Evolutionary conservation across 2,329 filamentous ascomycete species (phyloP).

Genomic region (Aspergillus novoparasiticus): DNA sequence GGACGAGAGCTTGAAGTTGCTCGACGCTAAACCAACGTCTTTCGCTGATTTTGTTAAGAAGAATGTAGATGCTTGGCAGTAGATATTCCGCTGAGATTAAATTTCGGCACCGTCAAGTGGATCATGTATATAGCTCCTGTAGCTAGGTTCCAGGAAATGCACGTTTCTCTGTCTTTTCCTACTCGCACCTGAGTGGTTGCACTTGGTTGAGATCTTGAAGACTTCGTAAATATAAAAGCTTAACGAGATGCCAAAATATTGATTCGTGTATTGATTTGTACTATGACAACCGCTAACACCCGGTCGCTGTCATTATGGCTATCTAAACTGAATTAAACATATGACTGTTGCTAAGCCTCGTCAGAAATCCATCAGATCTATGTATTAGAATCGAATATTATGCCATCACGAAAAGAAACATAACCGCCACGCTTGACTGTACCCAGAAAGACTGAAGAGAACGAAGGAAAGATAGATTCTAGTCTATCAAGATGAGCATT

Average conservation of each 20-base stretch:
- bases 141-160: background rate
- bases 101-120: background rate
- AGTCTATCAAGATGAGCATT: constrained; percentile 41
- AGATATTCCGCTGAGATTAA: background rate
- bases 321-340: background rate
- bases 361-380: background rate
- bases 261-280: background rate
- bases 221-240: background rate
- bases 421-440: background rate
- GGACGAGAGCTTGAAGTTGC: constrained; percentile 4
- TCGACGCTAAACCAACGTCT: background rate
- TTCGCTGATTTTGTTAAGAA: constrained; percentile 1
- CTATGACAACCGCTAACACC: background rate
- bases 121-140: background rate
- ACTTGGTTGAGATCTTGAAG: background rate
- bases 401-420: background rate
- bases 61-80: background rate
- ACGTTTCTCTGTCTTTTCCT: background rate
- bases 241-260: background rate
- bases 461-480: background rate
- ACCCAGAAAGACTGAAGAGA: background rate
- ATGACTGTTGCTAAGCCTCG: background rate
- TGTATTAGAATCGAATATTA: background rate
- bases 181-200: background rate
- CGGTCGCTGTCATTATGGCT: background rate